Evolutionary conservation across 2,329 filamentous ascomycete species (phyloP).

Genomic region (Cordyceps tenuipes): DNA sequence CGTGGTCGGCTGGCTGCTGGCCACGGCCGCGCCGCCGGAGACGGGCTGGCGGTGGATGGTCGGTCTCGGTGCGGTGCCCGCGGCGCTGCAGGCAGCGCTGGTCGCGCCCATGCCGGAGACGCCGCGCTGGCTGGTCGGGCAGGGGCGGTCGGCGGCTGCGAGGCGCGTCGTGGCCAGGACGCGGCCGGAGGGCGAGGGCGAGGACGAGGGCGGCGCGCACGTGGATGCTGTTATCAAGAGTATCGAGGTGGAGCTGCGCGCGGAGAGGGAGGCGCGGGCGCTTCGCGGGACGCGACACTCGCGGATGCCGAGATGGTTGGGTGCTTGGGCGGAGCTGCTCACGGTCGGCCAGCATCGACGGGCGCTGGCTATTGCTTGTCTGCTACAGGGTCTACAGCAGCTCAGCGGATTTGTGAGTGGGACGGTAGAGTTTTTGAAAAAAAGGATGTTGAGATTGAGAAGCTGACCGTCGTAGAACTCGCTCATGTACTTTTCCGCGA

Average conservation of each 20-base stretch:
- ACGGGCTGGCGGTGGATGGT: constrained; percentile 89
- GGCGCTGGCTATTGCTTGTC: constrained; percentile 75
- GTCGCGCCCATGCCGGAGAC: constrained; percentile 76
- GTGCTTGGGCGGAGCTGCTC: constrained; percentile 46
- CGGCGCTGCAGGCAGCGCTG: constrained; percentile 59
- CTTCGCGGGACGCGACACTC: constrained; percentile 23
- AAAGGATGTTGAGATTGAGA: not conserved
- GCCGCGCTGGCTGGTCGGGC: constrained; percentile 76
- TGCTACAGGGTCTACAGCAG: constrained; percentile 82
- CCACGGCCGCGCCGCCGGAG: constrained; percentile 38
- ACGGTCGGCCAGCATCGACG: constrained; percentile 56
- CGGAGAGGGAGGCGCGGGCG: constrained; percentile 50
- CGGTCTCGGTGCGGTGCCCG: constrained; percentile 72
- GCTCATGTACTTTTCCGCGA: constrained; percentile 85
- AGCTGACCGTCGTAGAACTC: constrained; percentile 51
- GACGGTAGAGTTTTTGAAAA: too few species aligned
- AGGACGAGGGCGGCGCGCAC: constrained; percentile 29
- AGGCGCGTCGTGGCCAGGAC: constrained; percentile 56
- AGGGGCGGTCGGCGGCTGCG: constrained; percentile 53
- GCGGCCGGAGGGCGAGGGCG: constrained; percentile 36
- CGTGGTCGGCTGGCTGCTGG: constrained; percentile 69
- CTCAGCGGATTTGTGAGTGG: constrained; percentile 72
- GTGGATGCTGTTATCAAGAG: constrained; percentile 55
- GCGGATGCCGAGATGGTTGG: constrained; percentile 29
- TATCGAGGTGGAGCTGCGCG: constrained; percentile 67